Evolutionary conservation across 148 eudicot genomes (phyloP), one percentile per base, ranked within the genome.

Genomic region (Rhododendron simsii): DNA sequence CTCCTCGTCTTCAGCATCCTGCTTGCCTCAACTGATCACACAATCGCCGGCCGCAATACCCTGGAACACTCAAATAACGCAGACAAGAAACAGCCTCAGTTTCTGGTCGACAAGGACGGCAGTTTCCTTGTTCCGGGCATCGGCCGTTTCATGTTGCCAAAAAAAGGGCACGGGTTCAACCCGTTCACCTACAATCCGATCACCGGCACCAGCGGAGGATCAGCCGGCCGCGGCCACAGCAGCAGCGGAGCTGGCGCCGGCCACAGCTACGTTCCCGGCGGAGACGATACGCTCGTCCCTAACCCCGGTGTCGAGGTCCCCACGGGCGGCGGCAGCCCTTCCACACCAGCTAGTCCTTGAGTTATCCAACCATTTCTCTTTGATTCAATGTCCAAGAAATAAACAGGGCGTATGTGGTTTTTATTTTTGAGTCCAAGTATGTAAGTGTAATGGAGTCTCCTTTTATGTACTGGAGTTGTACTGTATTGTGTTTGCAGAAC

Each of bases 71-170:
- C 86, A 39, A 79, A 79, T 20, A 63, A 8, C 48, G 39, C 20
- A 1, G 87, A 89, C 71, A 74, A 11, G 61, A 89, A 89, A 45
- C 85, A 87, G 12, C 93, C 92, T 0, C 88, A 90, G 35, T 86
- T 35, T 26, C 81, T 90, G 63, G 33, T 82, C 3, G 84, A n/a
- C 0, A 82, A n/a, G 39, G 93, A 91, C 61, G 88, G 93, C 20
- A 86, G 86, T 6, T 87, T 89, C 37, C 85, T 92, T 1, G 53
- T 91, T 75, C 93, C 94, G 0, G 93, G 91, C 20, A 12, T 89
- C 1, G 94, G 93, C 4, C 85, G 92, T 35, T 79, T 81, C 80
- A 51, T 91, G 81, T 37, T 87, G 26, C 93, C 94, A 3, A 87
- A 84, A 10, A 74, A 65, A 59, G 77, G 65, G 0, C 83, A 55